Conservation (phyloP, 441 rosid species). For the Croton setiger region DNA sequence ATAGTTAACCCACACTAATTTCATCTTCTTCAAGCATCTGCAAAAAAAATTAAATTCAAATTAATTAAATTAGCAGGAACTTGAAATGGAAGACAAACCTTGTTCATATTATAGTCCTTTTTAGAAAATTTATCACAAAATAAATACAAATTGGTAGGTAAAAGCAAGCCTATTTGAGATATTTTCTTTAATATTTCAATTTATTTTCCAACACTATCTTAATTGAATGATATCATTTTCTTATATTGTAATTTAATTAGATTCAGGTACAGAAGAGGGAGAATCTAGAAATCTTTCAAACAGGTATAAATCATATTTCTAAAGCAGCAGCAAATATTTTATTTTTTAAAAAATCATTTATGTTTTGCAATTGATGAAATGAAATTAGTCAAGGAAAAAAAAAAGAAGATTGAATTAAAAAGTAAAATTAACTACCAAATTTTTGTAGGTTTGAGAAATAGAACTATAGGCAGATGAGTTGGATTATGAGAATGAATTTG, state of each 20-base stretch:
- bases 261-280: constrained; percentile 19
- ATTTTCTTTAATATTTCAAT: too few relatives aligned
- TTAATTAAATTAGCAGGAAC: too few relatives aligned
- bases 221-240: too few relatives aligned
- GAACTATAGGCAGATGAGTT: constrained; percentile 24
- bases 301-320: constrained; percentile 13
- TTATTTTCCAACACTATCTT: too few relatives aligned
- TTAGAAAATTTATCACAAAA: too few relatives aligned
- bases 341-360: neutral
- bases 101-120: too few relatives aligned
- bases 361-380: neutral
- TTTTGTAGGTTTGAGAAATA: constrained; percentile 31
- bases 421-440: neutral
- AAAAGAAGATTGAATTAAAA: neutral
- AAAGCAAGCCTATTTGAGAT: too few relatives aligned
- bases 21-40: too few relatives aligned
- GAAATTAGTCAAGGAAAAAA: neutral
- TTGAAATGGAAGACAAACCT: too few relatives aligned
- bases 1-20: too few relatives aligned
- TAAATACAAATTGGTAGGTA: too few relatives aligned
- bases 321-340: neutral
- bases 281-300: constrained; percentile 6
- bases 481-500: constrained; percentile 39
- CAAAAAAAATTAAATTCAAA: too few relatives aligned
- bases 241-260: constrained; percentile 32